Evolutionary conservation across 129 eudicot genomes (phyloP).

Genomic region (Glebionis coronaria): DNA sequence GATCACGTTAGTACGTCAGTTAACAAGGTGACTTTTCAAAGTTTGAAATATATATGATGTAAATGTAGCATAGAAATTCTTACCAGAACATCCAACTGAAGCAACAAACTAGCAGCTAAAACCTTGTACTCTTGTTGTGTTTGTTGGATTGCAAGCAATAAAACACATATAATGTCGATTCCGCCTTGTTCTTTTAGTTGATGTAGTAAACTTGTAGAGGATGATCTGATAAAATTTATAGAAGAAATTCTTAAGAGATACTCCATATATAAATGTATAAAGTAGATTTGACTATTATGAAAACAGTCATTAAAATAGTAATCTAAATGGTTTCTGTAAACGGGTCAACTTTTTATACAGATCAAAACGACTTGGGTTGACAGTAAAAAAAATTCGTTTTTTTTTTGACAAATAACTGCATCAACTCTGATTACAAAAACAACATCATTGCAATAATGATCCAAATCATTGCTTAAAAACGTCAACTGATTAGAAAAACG

Average conservation of each 20-base stretch:
- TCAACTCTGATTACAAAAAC: too few species aligned
- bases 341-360: too few species aligned
- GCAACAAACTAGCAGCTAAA: conserved; percentile 69
- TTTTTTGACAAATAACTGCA: too few species aligned
- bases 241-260: conserved; percentile 1
- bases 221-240: conserved; percentile 43
- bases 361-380: too few species aligned
- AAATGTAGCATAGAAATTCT: conserved; percentile 12
- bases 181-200: conserved; percentile 54
- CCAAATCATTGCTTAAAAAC: too few species aligned
- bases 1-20: conserved; percentile 19
- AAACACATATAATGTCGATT: conserved; percentile 40
- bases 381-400: too few species aligned
- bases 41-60: neutral
- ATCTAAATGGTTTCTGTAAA: too few species aligned
- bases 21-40: neutral
- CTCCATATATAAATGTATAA: too few species aligned
- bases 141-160: conserved; percentile 55
- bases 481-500: too few species aligned
- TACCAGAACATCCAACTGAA: conserved; percentile 71
- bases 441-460: too few species aligned
- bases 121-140: conserved; percentile 57
- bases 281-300: too few species aligned
- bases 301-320: too few species aligned
- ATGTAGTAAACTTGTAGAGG: conserved; percentile 51